Conservation (phyloP, 768 basidiomycete species). For the Mrakia blollopis region DNA sequence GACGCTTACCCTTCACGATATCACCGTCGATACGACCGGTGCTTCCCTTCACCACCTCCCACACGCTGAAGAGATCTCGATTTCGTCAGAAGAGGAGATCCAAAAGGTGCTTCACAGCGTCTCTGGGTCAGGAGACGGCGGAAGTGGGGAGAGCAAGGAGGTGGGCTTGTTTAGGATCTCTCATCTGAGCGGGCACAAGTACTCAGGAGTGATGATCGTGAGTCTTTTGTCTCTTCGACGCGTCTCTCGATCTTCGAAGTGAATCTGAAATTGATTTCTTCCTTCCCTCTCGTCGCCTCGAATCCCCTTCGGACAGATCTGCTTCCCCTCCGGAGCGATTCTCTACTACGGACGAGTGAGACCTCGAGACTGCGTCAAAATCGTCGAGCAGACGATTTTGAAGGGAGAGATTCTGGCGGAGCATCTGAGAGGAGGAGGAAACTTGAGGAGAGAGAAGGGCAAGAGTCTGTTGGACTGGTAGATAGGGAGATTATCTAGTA, state of each 20-base stretch:
- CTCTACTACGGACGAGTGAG: slow-evolving; percentile 94
- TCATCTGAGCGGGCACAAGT: slow-evolving; percentile 82
- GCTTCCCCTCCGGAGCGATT: slow-evolving; percentile 75
- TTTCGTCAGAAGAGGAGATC: neutral
- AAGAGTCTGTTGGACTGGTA: slow-evolving; percentile 40
- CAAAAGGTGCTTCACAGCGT: neutral
- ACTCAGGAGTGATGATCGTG: slow-evolving; percentile 13
- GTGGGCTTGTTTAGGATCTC: slow-evolving; percentile 77
- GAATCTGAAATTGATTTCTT: neutral
- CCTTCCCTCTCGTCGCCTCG: neutral
- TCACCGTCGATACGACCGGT: slow-evolving; percentile 38
- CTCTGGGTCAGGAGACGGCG: neutral
- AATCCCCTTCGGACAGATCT: slow-evolving; percentile 55
- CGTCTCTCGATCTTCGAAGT: neutral
- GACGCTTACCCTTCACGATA: slow-evolving; percentile 51
- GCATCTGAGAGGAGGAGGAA: slow-evolving; percentile 77
- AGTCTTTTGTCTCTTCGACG: neutral
- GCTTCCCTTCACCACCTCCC: slow-evolving; percentile 44
- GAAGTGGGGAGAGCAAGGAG: slow-evolving; percentile 54
- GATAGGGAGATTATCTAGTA: too few species aligned
- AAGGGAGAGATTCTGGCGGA: slow-evolving; percentile 78
- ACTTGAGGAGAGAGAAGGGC: slow-evolving; percentile 50
- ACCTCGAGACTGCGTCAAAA: slow-evolving; percentile 64
- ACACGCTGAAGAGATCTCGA: neutral
- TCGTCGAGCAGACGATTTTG: slow-evolving; percentile 73